Conservation (phyloP, 352 stramenopile genomes). For the Phytophthora fragariaefolia region DNA sequence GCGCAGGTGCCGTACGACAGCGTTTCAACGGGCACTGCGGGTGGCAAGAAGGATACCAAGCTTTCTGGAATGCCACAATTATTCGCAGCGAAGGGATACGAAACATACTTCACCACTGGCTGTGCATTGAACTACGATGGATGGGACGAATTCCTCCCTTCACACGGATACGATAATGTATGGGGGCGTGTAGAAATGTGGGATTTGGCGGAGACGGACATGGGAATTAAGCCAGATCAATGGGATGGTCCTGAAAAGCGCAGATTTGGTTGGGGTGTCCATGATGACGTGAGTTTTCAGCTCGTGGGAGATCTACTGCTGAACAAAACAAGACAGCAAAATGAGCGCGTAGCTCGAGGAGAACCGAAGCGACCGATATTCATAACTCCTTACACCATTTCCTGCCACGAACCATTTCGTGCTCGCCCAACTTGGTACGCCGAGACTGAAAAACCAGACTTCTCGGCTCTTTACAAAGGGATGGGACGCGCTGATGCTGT, state of each 20-base stretch:
- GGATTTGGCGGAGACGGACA: constrained; percentile 1
- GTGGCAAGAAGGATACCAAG: neutral
- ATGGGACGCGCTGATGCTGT: neutral
- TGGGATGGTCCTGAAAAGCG: constrained; percentile 5
- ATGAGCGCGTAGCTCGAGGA: neutral
- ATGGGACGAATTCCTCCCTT: neutral
- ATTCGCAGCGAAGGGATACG: neutral
- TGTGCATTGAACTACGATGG: constrained; percentile 1
- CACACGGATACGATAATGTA: constrained; percentile 1
- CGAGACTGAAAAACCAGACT: neutral
- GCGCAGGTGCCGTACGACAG: constrained; percentile 39
- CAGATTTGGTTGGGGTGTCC: neutral
- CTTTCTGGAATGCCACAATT: neutral
- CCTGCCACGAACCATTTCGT: neutral
- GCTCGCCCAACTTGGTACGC: neutral
- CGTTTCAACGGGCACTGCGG: neutral
- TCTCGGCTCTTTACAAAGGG: neutral
- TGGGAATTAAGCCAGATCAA: neutral
- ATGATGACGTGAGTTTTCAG: constrained; percentile 1
- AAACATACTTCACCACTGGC: constrained; percentile 1
- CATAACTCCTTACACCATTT: neutral
- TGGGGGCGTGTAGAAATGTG: neutral
- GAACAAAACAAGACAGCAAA: neutral
- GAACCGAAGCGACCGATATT: neutral
- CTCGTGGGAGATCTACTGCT: neutral